Evolutionary conservation across 331 rosid species (phyloP).

Genomic region (Rhamnella rubrinervis): DNA sequence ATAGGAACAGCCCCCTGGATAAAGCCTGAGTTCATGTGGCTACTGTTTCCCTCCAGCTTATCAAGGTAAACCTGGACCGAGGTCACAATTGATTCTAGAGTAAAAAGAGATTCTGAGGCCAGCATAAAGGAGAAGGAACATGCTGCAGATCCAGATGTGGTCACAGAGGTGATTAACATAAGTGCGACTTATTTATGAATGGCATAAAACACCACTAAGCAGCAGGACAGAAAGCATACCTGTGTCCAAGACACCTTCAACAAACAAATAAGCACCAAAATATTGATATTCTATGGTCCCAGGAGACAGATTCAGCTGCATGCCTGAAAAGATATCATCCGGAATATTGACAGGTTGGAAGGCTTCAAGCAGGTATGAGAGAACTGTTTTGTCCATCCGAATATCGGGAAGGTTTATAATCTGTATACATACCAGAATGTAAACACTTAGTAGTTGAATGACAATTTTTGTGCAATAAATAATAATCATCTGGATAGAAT

Average conservation of each 20-base stretch:
- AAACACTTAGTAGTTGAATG: slow-evolving; percentile 3
- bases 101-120: slow-evolving; percentile 41
- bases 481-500: slow-evolving; percentile 8
- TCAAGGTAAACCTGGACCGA: slow-evolving; percentile 22
- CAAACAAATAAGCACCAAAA: slow-evolving; percentile 29
- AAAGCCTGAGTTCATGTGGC: slow-evolving; percentile 18
- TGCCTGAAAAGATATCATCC: slow-evolving; percentile 19
- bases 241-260: slow-evolving; percentile 33
- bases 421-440: slow-evolving; percentile 15
- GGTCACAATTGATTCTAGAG: slow-evolving; percentile 30
- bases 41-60: slow-evolving; percentile 27
- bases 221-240: slow-evolving; percentile 20
- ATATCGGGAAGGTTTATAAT: slow-evolving; percentile 31
- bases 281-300: slow-evolving; percentile 32
- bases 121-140: slow-evolving; percentile 39
- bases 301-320: slow-evolving; percentile 27
- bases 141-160: slow-evolving; percentile 25
- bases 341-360: slow-evolving; percentile 37
- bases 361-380: slow-evolving; percentile 35
- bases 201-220: slow-evolving; percentile 3
- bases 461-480: neutral
- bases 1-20: slow-evolving; percentile 25
- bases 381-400: slow-evolving; percentile 23
- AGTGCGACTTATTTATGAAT: neutral
- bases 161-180: neutral